A percentile compares a stretch with the other conserved stretches of the same genome.
Conservation (phyloP, 2,329 filamentous ascomycete species). For the Simplicillium aogashimaense region DNA sequence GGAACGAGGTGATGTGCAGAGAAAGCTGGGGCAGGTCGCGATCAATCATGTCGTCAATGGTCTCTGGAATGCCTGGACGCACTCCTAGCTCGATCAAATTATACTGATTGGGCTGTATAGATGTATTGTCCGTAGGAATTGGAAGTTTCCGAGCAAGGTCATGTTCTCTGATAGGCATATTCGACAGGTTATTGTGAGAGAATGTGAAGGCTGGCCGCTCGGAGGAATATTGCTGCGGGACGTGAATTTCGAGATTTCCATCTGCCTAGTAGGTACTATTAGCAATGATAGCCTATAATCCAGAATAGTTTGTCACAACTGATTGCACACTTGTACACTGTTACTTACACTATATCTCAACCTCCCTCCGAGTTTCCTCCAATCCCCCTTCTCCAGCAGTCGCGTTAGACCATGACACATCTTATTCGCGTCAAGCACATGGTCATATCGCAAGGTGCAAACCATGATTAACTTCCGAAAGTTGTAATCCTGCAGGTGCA, state of each 20-base stretch:
- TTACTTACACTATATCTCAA: not conserved
- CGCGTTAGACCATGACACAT: not conserved
- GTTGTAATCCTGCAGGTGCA: conserved; percentile 2
- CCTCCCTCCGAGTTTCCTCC: conserved; percentile 1
- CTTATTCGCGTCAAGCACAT: not conserved
- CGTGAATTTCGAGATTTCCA: conserved; percentile 2
- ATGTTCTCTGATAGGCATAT: not conserved
- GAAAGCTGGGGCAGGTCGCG: conserved; percentile 1
- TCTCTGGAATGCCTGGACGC: not conserved
- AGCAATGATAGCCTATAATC: too few relatives aligned
- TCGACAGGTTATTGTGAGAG: not conserved
- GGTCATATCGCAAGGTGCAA: conserved; percentile 2
- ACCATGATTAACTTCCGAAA: conserved; percentile 1
- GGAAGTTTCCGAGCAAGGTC: conserved; percentile 1
- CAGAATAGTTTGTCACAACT: not conserved
- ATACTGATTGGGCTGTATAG: conserved; percentile 1
- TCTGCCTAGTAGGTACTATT: not conserved
- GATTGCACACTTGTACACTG: not conserved
- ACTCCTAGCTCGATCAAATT: not conserved
- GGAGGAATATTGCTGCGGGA: not conserved
- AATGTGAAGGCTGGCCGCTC: conserved; percentile 1
- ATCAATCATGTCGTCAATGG: not conserved
- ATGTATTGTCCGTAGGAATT: not conserved
- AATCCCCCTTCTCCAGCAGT: conserved; percentile 1
- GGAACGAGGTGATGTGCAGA: not conserved